A percentile compares a stretch with the other conserved stretches of the same genome.
phyloP scores from a whole-genome alignment of 129 eudicot genomes.

The Deinandra increscens region DNA sequence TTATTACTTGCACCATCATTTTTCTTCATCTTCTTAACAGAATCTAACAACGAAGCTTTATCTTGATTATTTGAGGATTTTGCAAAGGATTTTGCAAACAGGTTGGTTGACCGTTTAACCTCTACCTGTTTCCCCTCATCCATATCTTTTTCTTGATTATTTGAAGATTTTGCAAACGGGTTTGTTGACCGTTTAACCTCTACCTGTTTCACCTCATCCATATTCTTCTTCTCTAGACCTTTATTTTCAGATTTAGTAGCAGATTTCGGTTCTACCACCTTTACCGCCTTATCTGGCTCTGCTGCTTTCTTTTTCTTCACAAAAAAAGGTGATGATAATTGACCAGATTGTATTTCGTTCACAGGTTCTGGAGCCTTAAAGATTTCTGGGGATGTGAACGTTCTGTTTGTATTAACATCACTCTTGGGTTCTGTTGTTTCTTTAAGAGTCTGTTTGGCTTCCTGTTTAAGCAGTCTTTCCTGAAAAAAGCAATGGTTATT shows the following conservation, averaged over 20 bases:
- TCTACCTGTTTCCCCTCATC: slow-evolving; percentile 35
- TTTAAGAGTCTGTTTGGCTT: slow-evolving; percentile 33
- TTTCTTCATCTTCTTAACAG: slow-evolving; percentile 74
- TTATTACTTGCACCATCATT: slow-evolving; percentile 38
- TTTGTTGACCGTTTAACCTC: slow-evolving; percentile 43
- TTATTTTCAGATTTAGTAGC: slow-evolving; percentile 33
- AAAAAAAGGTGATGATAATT: slow-evolving; percentile 37
- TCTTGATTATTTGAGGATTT: slow-evolving; percentile 59
- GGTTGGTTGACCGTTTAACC: slow-evolving; percentile 49
- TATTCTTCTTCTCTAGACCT: slow-evolving; percentile 33
- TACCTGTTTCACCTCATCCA: slow-evolving; percentile 32
- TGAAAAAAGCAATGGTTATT: slow-evolving; percentile 21
- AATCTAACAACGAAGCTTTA: slow-evolving; percentile 67
- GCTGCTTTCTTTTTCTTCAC: slow-evolving; percentile 40
- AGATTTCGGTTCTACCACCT: slow-evolving; percentile 34
- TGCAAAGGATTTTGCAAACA: slow-evolving; percentile 85
- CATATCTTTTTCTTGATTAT: slow-evolving; percentile 42
- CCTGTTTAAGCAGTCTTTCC: slow-evolving; percentile 67
- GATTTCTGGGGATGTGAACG: slow-evolving; percentile 35
- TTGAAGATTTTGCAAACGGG: slow-evolving; percentile 85
- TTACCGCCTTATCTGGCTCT: slow-evolving; percentile 37
- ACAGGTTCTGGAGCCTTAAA: slow-evolving; percentile 38
- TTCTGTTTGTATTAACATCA: slow-evolving; percentile 19
- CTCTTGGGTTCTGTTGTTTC: slow-evolving; percentile 25
- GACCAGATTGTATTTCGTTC: slow-evolving; percentile 33